Conservation (phyloP, 2,329 filamentous ascomycete genomes). For the Amauroascus verrucosus region DNA sequence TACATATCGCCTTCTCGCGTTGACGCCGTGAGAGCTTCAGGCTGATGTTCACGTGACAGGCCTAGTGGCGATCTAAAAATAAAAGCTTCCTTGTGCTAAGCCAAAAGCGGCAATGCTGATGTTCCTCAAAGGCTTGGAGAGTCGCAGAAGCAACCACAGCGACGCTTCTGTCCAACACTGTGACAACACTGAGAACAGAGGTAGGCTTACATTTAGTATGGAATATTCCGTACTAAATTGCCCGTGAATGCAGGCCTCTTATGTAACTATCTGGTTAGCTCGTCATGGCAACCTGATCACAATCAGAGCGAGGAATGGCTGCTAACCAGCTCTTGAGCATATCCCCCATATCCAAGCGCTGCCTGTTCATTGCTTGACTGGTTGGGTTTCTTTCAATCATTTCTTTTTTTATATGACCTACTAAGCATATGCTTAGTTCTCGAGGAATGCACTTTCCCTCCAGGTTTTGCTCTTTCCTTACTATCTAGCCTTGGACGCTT, state of each 20-base stretch:
- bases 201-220: neutral
- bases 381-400: neutral
- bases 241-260: neutral
- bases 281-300: neutral
- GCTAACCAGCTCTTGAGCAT: too few species aligned
- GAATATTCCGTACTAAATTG: neutral
- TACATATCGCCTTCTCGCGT: too few species aligned
- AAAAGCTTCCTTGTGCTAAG: neutral
- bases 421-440: too few species aligned
- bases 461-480: neutral
- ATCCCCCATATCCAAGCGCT: slow-evolving; percentile 2
- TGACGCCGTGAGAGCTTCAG: too few species aligned
- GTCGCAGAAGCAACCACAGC: too few species aligned
- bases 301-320: too few species aligned
- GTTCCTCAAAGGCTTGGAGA: too few species aligned
- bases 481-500: neutral
- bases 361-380: neutral
- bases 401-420: neutral
- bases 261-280: neutral
- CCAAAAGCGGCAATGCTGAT: neutral
- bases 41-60: too few species aligned
- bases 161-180: too few species aligned
- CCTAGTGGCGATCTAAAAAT: neutral
- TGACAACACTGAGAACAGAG: neutral
- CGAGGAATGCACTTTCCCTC: neutral